A percentile compares a stretch with the other conserved stretches of the same genome.
phyloP scores from a whole-genome alignment of 495 filamentous ascomycete species.

The Lindgomyces ingoldianus region DNA sequence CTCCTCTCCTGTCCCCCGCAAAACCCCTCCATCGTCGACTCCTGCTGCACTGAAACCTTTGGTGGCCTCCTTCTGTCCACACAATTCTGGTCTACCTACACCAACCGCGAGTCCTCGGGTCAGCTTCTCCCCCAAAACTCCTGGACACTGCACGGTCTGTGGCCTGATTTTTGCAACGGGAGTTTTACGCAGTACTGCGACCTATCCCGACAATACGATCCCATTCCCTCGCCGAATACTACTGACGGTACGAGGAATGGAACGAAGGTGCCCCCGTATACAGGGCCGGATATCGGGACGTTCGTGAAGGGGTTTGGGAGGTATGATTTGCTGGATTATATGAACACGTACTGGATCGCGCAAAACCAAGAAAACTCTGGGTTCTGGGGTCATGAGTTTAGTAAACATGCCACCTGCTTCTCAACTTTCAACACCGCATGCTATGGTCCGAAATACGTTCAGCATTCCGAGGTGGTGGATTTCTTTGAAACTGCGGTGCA shows the following conservation, averaged over 20 bases:
- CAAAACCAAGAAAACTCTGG: conserved; percentile 48
- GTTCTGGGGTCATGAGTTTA: conserved; percentile 59
- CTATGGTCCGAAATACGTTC: conserved; percentile 49
- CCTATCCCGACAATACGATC: conserved; percentile 54
- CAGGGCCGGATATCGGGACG: conserved; percentile 48
- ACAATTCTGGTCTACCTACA: conserved; percentile 58
- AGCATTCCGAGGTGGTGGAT: conserved; percentile 52
- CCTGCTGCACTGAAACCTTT: conserved; percentile 56
- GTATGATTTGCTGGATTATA: conserved; percentile 52
- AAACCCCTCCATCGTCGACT: conserved; percentile 48
- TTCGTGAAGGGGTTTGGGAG: conserved; percentile 52
- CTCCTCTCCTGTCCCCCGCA: conserved; percentile 51
- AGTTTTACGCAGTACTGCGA: conserved; percentile 60
- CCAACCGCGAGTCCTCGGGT: conserved; percentile 51
- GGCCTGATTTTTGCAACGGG: conserved; percentile 55
- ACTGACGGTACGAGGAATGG: conserved; percentile 48
- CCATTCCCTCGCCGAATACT: conserved; percentile 54
- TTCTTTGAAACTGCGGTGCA: conserved; percentile 49
- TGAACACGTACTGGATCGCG: conserved; percentile 54
- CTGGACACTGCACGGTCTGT: conserved; percentile 56
- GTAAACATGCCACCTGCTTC: conserved; percentile 59
- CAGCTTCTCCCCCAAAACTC: conserved; percentile 51
- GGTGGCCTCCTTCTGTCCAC: conserved; percentile 54
- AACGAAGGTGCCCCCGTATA: conserved; percentile 51
- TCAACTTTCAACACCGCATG: conserved; percentile 54